Base-by-base conservation (phyloP, 2,329 filamentous ascomycete species). In the Neonectria punicea region DNA sequence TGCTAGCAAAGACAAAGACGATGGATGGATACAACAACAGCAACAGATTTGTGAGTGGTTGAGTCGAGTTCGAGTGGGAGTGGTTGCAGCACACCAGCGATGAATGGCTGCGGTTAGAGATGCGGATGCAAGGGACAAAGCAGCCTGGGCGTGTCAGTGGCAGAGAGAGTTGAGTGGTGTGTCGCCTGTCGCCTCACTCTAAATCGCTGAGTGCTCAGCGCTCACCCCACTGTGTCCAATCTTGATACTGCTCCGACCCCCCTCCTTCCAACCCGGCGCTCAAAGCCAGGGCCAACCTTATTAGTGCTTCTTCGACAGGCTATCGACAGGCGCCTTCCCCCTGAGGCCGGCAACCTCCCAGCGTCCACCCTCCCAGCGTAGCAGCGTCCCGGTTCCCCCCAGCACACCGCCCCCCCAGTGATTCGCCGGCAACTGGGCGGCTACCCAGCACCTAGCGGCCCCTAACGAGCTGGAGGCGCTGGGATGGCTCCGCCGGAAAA, bases 401-500 rank as follows among this genome's bases (percentile, higher is more conserved):
- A 49, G 51, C 32, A 20, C 51, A 55, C 43, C 53, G 36, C 43
- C 57, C 63, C 44, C 25, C 25, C 44, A 61, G 30, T 67, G 67
- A 73, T 74, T 71, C 61, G 71, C 28, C 16, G 20, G 51, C 53
- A 46, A 32, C n/a, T 41, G 41, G 47, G 56, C 66, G 59, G 46
- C 56, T 58, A 56, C 59, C 58, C 67, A 67, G 66, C 60, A 70
- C 60, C 69, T 71, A 65, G 66, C 58, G 62, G 61, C 68, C 61
- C 64, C 71, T 61, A 72, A 65, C 68, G 66, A 70, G 39, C 39
- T 43, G 39, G n/a, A 39, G 67, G 62, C 67, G 71, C 71, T 70
- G 64, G 64, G 64, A 61, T 53, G 68, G 62, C 41, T 20, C 34
- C 25, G 18, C 34, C 10, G 28, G 30, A 25, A 39, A 34, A 47